A percentile compares a stretch with the other conserved stretches of the same genome.
Conservation (phyloP, 139 green algal genomes). For the Closterium sp. region DNA sequence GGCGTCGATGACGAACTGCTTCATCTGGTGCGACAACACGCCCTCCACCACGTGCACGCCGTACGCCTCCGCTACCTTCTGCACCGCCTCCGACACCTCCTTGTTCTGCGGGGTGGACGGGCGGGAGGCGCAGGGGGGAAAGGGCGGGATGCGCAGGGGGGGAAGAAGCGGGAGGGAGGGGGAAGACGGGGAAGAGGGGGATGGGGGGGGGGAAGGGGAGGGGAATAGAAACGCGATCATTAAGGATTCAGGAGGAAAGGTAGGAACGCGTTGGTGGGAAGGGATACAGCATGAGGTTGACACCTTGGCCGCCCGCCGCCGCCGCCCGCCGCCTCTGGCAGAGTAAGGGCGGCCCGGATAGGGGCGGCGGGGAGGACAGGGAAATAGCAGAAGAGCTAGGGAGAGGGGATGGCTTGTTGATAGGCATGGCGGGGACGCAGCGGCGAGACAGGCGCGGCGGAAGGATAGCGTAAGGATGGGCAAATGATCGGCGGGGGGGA, state of each 20-base stretch:
- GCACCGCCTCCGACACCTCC: conserved; percentile 74
- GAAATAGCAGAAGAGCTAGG: no score
- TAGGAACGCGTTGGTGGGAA: not conserved
- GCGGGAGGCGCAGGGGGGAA: not conserved
- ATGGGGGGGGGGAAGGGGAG: not conserved
- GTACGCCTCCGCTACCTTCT: conserved; percentile 80
- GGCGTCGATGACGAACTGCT: conserved; percentile 95
- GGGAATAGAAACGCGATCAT: no score
- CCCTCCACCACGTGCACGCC: conserved; percentile 90
- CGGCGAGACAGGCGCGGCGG: not conserved
- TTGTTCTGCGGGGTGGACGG: conserved; percentile 39
- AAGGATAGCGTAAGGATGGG: not conserved
- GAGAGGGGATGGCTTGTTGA: no score
- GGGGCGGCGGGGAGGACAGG: no score
- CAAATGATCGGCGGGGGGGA: not conserved
- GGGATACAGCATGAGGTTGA: not conserved
- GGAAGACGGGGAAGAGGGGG: not conserved
- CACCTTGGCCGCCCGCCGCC: no score
- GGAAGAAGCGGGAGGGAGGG: not conserved
- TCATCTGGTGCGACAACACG: conserved; percentile 93
- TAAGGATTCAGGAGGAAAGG: not conserved
- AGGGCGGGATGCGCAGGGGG: not conserved
- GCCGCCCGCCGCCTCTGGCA: no score
- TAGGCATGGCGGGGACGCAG: not conserved
- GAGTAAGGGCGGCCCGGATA: no score